Percentiles rank a stretch among this genome's conserved stretches.
Conservation (phyloP, 306 rosid genomes). For the Ceratonia siliqua region DNA sequence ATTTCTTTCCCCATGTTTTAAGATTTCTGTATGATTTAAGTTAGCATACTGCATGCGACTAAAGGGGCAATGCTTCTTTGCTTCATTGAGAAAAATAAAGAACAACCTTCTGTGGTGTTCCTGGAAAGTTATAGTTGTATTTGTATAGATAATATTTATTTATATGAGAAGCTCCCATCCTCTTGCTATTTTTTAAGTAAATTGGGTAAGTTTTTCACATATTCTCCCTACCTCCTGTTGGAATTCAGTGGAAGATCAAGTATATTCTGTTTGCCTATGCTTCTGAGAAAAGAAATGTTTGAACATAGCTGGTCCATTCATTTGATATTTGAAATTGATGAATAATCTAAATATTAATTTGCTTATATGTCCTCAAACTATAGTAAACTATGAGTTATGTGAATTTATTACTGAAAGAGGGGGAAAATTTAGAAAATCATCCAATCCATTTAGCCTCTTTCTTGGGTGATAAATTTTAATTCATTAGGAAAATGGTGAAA, state of each 20-base stretch:
- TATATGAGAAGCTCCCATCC: not conserved
- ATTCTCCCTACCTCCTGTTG: not conserved
- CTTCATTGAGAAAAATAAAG: not conserved
- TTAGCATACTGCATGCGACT: not conserved
- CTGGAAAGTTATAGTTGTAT: not conserved
- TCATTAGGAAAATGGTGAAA: not conserved
- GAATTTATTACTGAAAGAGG: not conserved
- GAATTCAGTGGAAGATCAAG: not conserved
- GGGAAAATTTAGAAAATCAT: not conserved
- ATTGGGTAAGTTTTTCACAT: not conserved
- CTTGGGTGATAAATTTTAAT: not conserved
- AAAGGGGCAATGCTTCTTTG: not conserved
- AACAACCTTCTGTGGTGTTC: not conserved
- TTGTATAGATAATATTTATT: not conserved
- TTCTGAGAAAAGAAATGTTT: not conserved
- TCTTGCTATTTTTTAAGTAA: not conserved
- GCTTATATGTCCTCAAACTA: not conserved
- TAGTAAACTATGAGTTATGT: not conserved
- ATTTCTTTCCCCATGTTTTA: not conserved
- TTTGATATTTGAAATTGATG: constrained; percentile 18
- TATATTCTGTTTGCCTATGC: not conserved
- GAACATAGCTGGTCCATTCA: not conserved
- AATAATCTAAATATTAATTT: constrained; percentile 22
- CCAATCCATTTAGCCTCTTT: constrained; percentile 10
- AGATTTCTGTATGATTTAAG: not conserved